Evolutionary conservation across 1,284 basidiomycete species (phyloP).

Genomic region (Inonotus hispidus): DNA sequence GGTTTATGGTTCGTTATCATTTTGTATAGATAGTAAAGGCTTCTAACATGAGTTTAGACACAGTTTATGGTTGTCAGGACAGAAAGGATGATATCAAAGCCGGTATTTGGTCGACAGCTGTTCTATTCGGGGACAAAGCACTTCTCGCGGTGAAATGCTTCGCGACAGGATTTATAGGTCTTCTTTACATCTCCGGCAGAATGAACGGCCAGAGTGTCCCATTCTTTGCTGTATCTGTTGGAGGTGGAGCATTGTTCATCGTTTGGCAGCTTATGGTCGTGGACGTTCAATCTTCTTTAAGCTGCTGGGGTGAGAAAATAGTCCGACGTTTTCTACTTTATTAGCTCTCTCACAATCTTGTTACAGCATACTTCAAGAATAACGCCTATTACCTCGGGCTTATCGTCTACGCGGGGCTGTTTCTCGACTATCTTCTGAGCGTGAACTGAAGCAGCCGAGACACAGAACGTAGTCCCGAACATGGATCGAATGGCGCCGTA

Average conservation of each 20-base stretch:
- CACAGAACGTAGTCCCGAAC: no score
- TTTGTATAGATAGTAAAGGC: not conserved
- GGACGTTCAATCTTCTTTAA: slow-evolving; percentile 31
- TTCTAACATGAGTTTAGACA: no score
- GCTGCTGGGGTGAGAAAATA: slow-evolving; percentile 28
- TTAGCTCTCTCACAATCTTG: no score
- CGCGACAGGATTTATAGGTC: slow-evolving; percentile 34
- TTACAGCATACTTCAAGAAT: no score
- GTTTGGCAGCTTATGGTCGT: slow-evolving; percentile 38
- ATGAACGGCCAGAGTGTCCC: slow-evolving; percentile 31
- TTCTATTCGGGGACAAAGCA: slow-evolving; percentile 43
- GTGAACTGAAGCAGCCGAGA: no score
- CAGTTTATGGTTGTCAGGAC: slow-evolving; percentile 57
- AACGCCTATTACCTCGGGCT: no score
- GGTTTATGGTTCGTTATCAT: slow-evolving; percentile 32
- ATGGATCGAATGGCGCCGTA: no score
- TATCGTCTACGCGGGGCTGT: no score
- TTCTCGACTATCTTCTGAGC: no score
- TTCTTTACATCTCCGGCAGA: slow-evolving; percentile 33
- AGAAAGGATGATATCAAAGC: slow-evolving; percentile 46
- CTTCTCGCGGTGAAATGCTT: slow-evolving; percentile 41
- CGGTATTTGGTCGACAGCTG: slow-evolving; percentile 53
- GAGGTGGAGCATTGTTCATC: slow-evolving; percentile 38
- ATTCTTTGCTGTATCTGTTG: slow-evolving; percentile 39
- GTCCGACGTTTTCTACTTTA: no score